Evolutionary conservation across 768 basidiomycete genomes (phyloP).

Genomic region (Hypsizygus marmoreus): DNA sequence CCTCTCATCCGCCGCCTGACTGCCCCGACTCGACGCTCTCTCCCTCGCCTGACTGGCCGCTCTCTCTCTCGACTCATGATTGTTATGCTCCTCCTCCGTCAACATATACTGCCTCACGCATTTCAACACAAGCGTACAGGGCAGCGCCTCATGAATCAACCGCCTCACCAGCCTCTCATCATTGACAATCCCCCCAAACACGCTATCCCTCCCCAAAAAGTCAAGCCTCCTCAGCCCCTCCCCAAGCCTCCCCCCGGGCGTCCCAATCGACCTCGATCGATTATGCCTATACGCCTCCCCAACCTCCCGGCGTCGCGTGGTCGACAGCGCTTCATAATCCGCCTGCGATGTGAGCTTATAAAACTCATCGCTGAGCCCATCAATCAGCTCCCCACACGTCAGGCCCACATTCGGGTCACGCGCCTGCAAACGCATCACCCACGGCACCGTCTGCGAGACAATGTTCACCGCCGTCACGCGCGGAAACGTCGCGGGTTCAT

Average conservation of each 20-base stretch:
- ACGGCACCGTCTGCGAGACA: slow-evolving; percentile 55
- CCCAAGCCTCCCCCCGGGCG: slow-evolving; percentile 69
- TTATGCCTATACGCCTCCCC: slow-evolving; percentile 62
- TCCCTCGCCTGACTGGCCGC: slow-evolving; percentile 15
- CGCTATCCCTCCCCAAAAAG: slow-evolving; percentile 58
- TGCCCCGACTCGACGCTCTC: slow-evolving; percentile 5
- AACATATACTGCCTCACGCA: slow-evolving; percentile 50
- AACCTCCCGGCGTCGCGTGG: slow-evolving; percentile 41
- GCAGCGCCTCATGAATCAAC: slow-evolving; percentile 48
- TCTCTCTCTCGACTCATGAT: slow-evolving; percentile 43
- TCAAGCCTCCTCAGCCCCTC: slow-evolving; percentile 67
- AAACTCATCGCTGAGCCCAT: slow-evolving; percentile 53
- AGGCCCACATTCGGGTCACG: slow-evolving; percentile 49
- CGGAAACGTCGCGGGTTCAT: slow-evolving; percentile 66
- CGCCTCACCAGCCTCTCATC: slow-evolving; percentile 47
- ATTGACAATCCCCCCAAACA: slow-evolving; percentile 62
- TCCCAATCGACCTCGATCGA: slow-evolving; percentile 60
- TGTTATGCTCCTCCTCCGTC: slow-evolving; percentile 50
- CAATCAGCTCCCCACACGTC: slow-evolving; percentile 68
- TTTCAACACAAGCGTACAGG: slow-evolving; percentile 62
- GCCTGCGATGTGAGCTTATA: slow-evolving; percentile 48
- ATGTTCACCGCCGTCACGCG: slow-evolving; percentile 54
- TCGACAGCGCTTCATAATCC: slow-evolving; percentile 50
- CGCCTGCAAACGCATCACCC: slow-evolving; percentile 54
- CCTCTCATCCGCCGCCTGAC: slow-evolving; percentile 3